These are phyloP conservation scores for Trichoderma gracile DNA, from an alignment of 2,329 filamentous ascomycete genomes.

Conservation along the genomic window DNA sequence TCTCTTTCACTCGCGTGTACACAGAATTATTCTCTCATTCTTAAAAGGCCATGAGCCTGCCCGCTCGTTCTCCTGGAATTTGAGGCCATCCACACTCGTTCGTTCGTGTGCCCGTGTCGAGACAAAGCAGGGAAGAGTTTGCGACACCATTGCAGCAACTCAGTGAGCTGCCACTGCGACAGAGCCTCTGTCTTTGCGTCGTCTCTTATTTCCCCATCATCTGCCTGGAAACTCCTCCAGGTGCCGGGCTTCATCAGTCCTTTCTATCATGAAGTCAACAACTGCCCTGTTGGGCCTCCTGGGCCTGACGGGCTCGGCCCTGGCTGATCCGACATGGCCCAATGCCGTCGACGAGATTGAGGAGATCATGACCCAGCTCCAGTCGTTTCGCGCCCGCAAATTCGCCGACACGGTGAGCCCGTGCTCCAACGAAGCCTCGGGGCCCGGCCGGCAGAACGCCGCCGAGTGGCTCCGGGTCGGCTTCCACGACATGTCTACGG, in stretches of 20 bases:
- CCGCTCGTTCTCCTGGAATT: not conserved
- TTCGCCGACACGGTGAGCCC: conserved; percentile 60
- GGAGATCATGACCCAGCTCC: conserved; percentile 62
- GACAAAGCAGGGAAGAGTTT: not conserved
- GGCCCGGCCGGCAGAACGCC: conserved; percentile 57
- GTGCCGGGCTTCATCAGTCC: not conserved
- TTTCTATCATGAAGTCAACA: conserved; percentile 30
- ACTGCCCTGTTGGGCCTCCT: conserved; percentile 39
- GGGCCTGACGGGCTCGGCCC: conserved; percentile 38
- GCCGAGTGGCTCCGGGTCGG: conserved; percentile 63
- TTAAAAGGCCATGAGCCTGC: conserved; percentile 18
- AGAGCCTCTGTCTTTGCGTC: not conserved
- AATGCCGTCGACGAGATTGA: conserved; percentile 61
- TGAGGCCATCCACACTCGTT: conserved; percentile 19
- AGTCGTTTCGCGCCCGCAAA: conserved; percentile 54
- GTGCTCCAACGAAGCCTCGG: conserved; percentile 55
- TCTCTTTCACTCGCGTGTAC: too few relatives aligned
- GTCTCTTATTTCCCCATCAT: not conserved
- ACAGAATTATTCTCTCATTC: not conserved
- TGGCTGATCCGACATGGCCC: conserved; percentile 61
- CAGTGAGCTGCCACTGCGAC: not conserved
- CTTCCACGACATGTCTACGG: conserved; percentile 63
- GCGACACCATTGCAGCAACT: not conserved
- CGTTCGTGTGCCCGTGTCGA: conserved; percentile 1
- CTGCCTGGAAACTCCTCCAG: not conserved